Conservation (phyloP, 140 eudicot species). For the Anethum foeniculum region DNA sequence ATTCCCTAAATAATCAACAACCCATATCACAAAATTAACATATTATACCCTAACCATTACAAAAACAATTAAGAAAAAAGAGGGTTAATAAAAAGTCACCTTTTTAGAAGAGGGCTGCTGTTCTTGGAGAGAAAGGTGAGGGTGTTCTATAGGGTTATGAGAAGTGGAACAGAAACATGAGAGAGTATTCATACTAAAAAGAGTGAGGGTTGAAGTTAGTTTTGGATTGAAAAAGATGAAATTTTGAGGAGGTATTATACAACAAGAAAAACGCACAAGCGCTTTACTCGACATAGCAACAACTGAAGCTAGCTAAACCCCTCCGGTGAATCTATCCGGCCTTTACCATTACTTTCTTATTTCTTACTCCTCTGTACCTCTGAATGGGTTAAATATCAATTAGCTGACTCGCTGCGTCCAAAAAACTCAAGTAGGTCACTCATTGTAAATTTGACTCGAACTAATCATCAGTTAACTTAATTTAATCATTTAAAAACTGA, state of each 20-base stretch:
- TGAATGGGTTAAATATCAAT: too few species aligned
- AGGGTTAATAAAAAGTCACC: conserved; percentile 9
- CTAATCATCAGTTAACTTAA: too few species aligned
- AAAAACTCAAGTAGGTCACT: too few species aligned
- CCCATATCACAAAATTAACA: conserved; percentile 5
- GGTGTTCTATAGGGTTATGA: neutral
- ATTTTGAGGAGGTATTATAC: conserved; percentile 1
- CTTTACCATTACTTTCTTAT: neutral
- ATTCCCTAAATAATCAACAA: conserved; percentile 37
- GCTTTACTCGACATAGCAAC: neutral
- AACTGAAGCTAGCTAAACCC: neutral
- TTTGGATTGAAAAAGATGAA: neutral
- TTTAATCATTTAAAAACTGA: too few species aligned
- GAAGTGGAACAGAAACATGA: conserved; percentile 23
- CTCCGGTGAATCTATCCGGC: neutral
- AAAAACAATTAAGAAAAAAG: neutral
- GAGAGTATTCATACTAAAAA: neutral
- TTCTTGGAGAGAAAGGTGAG: neutral
- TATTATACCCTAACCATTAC: neutral
- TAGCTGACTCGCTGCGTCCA: too few species aligned
- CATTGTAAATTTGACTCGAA: too few species aligned
- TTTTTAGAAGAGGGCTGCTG: conserved; percentile 20
- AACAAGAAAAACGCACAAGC: neutral
- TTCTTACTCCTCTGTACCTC: too few species aligned
- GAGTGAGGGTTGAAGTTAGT: neutral